Evolutionary conservation across 1,284 basidiomycete genomes (phyloP).

Genomic region (Marasmius oreades): DNA sequence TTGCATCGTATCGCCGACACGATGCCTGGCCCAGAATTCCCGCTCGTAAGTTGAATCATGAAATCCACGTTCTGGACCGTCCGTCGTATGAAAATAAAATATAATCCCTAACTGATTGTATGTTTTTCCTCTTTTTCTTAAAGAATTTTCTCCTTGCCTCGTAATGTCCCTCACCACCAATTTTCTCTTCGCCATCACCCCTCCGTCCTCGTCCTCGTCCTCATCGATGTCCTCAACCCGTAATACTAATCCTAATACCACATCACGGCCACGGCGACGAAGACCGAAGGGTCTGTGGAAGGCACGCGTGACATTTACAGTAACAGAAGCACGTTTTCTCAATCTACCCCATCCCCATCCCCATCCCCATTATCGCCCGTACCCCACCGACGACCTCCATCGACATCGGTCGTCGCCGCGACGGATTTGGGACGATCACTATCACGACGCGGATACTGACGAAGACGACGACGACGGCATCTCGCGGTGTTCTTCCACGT

Average conservation of each 20-base stretch:
- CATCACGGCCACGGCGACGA: slow-evolving; percentile 1
- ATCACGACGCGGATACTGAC: slow-evolving; percentile 20
- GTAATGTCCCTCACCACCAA: neutral
- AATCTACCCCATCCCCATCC: no score
- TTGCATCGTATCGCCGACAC: no score
- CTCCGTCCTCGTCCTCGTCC: neutral
- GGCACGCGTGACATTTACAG: slow-evolving; percentile 33
- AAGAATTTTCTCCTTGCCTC: neutral
- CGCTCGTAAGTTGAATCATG: no score
- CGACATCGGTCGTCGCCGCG: no score
- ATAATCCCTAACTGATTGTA: neutral
- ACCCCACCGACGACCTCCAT: neutral
- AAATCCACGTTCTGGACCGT: no score
- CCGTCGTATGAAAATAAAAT: no score
- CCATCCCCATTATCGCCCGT: no score
- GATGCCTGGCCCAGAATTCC: no score
- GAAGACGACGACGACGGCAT: slow-evolving; percentile 23
- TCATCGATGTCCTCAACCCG: neutral
- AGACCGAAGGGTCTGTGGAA: slow-evolving; percentile 47
- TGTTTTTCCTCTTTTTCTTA: neutral
- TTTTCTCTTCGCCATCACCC: neutral
- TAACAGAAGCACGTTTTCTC: slow-evolving; percentile 23
- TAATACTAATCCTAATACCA: no score
- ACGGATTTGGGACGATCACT: neutral
- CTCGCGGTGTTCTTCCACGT: neutral